These are phyloP conservation scores for Botrytis tulipae DNA, from an alignment of 2,329 filamentous ascomycete species.

Conservation along the genomic window DNA sequence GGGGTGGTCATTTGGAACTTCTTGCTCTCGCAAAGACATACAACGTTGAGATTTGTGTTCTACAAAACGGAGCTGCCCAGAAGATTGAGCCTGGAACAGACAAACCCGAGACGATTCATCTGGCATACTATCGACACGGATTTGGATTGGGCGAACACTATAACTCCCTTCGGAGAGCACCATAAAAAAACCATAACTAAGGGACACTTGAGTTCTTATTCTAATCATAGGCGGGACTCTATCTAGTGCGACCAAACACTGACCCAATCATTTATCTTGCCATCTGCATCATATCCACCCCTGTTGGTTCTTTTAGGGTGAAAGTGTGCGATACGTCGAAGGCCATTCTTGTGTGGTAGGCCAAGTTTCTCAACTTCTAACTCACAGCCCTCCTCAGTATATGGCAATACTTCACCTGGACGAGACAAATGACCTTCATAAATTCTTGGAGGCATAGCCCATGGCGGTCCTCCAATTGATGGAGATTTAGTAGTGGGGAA, in stretches of 20 bases:
- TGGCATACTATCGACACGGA: slow-evolving; percentile 92
- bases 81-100: slow-evolving; percentile 59
- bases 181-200: slow-evolving; percentile 26
- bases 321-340: slow-evolving; percentile 49
- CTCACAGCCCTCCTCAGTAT: slow-evolving; percentile 54
- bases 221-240: slow-evolving; percentile 1
- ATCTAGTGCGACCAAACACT: slow-evolving; percentile 50
- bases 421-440: slow-evolving; percentile 70
- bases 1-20: slow-evolving; percentile 92
- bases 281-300: slow-evolving; percentile 47
- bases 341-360: slow-evolving; percentile 41
- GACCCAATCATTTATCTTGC: slow-evolving; percentile 51
- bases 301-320: slow-evolving; percentile 52
- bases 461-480: slow-evolving; percentile 67
- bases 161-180: slow-evolving; percentile 68
- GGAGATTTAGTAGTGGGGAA: slow-evolving; percentile 73
- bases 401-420: slow-evolving; percentile 66
- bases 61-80: slow-evolving; percentile 81
- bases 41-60: slow-evolving; percentile 74
- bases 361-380: slow-evolving; percentile 46
- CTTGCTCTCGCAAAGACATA: slow-evolving; percentile 80
- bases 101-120: slow-evolving; percentile 63
- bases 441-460: slow-evolving; percentile 63
- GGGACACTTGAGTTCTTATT: background rate
- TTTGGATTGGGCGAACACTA: slow-evolving; percentile 97